A percentile compares a stretch with the other conserved stretches of the same genome.
Conservation (phyloP, 2,329 filamentous ascomycete species). For the Fusarium beomiforme region DNA sequence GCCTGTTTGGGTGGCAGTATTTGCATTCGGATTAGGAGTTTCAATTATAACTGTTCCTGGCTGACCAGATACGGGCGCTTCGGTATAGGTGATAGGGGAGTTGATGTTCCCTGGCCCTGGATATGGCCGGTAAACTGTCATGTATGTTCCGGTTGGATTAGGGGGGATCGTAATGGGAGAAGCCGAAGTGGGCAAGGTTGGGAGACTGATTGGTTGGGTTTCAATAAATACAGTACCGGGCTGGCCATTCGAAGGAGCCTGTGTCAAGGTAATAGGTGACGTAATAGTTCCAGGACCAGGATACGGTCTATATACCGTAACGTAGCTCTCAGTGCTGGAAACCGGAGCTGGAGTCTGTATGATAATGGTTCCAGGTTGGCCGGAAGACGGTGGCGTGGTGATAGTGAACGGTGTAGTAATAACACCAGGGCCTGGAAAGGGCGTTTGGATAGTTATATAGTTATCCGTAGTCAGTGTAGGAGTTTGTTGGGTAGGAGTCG, state of each 20-base stretch:
- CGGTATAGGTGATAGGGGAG: conserved; percentile 9
- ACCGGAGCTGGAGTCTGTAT: conserved; percentile 20
- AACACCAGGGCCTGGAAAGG: conserved; percentile 16
- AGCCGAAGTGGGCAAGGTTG: not conserved
- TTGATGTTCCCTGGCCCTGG: conserved; percentile 14
- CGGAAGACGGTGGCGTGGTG: conserved; percentile 9
- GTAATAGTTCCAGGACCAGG: conserved; percentile 18
- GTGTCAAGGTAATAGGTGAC: conserved; percentile 17
- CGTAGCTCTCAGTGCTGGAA: conserved; percentile 9
- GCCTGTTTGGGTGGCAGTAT: conserved; percentile 5
- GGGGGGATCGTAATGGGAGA: conserved; percentile 12
- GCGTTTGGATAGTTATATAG: conserved; percentile 22
- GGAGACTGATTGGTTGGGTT: not conserved
- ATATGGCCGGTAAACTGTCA: conserved; percentile 18
- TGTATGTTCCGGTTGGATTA: conserved; percentile 12
- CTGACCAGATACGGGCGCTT: conserved; percentile 11
- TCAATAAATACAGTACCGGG: conserved; percentile 27
- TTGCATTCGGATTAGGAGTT: conserved; percentile 10
- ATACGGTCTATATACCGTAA: conserved; percentile 25
- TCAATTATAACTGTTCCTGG: conserved; percentile 26
- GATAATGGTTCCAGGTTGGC: conserved; percentile 21
- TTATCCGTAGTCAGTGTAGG: not conserved
- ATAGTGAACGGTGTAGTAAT: conserved; percentile 18
- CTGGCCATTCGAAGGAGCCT: conserved; percentile 14
- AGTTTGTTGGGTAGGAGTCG: not conserved